A percentile compares a stretch with the other conserved stretches of the same genome.
Conservation (phyloP, 225 moss, liverwort and hornwort genomes). For the Sphagnum contortum region DNA sequence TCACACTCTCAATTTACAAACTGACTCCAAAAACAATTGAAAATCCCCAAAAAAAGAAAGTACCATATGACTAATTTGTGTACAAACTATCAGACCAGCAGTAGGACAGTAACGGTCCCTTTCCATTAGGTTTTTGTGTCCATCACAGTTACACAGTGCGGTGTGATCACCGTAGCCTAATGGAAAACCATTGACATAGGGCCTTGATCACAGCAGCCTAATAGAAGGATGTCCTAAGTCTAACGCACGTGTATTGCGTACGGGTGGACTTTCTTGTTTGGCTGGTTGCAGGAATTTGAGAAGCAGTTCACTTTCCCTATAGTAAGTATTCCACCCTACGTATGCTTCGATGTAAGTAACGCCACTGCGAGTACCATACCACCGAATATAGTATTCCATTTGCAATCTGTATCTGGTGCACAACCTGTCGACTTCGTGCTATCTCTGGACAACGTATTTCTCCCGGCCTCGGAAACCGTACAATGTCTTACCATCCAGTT, state of each 20-base stretch:
- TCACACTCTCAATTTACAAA: neutral
- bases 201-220: too few relatives aligned
- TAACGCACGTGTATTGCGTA: too few relatives aligned
- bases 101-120: too few relatives aligned
- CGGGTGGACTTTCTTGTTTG: too few relatives aligned
- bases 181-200: too few relatives aligned
- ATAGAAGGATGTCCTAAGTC: too few relatives aligned
- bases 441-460: slow-evolving; percentile 13
- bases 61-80: neutral
- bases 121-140: too few relatives aligned
- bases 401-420: slow-evolving; percentile 5
- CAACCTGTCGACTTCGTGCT: neutral
- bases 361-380: slow-evolving; percentile 1
- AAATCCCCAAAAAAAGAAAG: neutral
- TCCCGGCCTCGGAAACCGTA: neutral
- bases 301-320: too few relatives aligned
- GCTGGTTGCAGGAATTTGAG: too few relatives aligned
- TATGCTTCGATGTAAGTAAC: neutral
- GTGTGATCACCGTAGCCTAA: too few relatives aligned
- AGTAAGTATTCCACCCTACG: too few relatives aligned
- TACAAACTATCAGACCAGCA: neutral
- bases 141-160: too few relatives aligned
- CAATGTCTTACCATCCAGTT: slow-evolving; percentile 7
- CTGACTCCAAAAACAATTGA: neutral
- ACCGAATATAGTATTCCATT: slow-evolving; percentile 16